These are phyloP conservation scores for Fusarium sp. DNA, from an alignment of 2,329 filamentous ascomycete genomes.

Conservation along the genomic window DNA sequence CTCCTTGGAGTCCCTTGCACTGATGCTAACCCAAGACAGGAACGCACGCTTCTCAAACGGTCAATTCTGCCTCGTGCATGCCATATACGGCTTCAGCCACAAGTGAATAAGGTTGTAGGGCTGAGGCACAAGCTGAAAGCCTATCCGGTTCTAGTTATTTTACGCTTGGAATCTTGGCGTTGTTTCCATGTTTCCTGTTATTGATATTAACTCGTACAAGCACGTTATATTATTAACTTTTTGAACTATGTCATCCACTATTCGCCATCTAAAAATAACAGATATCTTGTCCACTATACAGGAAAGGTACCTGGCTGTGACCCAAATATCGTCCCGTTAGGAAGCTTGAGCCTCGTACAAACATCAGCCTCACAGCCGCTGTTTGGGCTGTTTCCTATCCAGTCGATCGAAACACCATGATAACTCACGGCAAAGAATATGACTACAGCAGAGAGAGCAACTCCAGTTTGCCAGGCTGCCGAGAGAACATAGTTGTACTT, in stretches of 20 bases:
- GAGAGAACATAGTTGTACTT: conserved; percentile 63
- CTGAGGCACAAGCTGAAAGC: neutral
- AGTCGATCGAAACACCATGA: conserved; percentile 51
- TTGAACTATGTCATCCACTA: too few species aligned
- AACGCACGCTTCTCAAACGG: neutral
- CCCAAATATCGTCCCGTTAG: conserved; percentile 48
- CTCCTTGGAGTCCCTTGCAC: conserved; percentile 3
- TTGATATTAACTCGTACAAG: too few species aligned
- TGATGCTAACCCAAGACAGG: neutral
- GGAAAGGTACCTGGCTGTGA: conserved; percentile 35
- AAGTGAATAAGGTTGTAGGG: neutral
- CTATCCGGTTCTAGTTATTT: too few species aligned
- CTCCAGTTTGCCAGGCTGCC: conserved; percentile 57
- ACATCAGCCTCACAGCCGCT: conserved; percentile 45
- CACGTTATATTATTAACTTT: too few species aligned
- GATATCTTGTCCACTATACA: too few species aligned
- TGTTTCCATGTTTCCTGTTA: too few species aligned
- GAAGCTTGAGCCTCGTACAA: conserved; percentile 40
- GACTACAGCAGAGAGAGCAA: conserved; percentile 60
- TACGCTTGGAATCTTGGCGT: too few species aligned
- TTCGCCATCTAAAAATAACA: too few species aligned
- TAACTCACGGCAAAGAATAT: conserved; percentile 62
- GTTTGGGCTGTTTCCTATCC: conserved; percentile 57
- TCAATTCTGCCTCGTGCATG: neutral
- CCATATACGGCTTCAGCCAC: neutral